Percentiles rank a stretch among this genome's conserved stretches.
Evolutionary conservation across 169 alveolate genomes (phyloP).

Genomic region (Blepharisma undulans): DNA sequence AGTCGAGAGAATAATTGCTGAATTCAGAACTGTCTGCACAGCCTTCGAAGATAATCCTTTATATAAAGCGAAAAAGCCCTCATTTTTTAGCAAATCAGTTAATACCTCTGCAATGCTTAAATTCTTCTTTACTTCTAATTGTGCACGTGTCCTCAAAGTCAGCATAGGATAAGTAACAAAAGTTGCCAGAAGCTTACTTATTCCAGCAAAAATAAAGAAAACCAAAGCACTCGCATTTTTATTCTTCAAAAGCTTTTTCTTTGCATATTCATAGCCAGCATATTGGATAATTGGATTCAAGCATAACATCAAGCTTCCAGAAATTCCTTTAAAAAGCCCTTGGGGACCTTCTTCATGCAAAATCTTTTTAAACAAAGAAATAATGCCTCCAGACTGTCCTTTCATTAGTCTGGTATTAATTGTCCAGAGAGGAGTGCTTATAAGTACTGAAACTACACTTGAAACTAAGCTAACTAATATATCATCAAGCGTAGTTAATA

Average conservation of each 20-base stretch:
- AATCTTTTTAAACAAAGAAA: neutral
- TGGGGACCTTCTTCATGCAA: conserved; percentile 13
- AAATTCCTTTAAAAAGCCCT: conserved; percentile 22
- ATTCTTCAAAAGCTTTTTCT: neutral
- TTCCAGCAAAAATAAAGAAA: conserved; percentile 2
- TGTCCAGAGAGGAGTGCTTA: conserved; percentile 27
- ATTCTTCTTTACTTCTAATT: conserved; percentile 3
- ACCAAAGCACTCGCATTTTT: neutral
- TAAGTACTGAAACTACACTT: neutral
- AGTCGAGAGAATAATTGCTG: conserved; percentile 6
- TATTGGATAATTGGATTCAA: conserved; percentile 32
- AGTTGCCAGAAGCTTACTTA: conserved; percentile 29
- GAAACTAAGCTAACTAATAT: neutral
- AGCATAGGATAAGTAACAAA: conserved; percentile 26
- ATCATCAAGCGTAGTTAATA: neutral
- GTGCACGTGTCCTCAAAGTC: conserved; percentile 22
- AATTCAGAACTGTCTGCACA: conserved; percentile 27
- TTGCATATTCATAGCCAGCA: neutral
- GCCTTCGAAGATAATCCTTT: conserved; percentile 10
- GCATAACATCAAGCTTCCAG: neutral
- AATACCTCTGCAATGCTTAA: neutral
- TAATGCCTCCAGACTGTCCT: neutral
- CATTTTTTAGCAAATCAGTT: neutral
- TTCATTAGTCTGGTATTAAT: conserved; percentile 28
- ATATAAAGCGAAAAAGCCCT: neutral